phyloP scores from a whole-genome alignment of 2,329 filamentous ascomycete genomes.

The Metarhizium sp. region DNA sequence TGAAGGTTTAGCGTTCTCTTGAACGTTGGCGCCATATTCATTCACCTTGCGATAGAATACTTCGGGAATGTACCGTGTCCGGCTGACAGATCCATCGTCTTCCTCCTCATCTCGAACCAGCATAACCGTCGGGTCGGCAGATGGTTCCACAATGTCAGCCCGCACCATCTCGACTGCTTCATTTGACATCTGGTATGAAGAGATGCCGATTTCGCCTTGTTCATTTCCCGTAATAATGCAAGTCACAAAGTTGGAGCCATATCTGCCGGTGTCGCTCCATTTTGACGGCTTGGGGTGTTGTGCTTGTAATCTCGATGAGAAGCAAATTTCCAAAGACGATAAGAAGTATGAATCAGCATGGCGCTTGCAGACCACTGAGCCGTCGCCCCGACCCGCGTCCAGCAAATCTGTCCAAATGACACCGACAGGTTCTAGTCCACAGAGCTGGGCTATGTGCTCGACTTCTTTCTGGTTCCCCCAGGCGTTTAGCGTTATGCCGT shows the following conservation, averaged over 20 bases:
- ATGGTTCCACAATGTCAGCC: slow-evolving; percentile 90
- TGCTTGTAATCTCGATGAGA: slow-evolving; percentile 80
- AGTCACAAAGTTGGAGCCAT: slow-evolving; percentile 94
- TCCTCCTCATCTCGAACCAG: slow-evolving; percentile 89
- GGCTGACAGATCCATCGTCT: slow-evolving; percentile 58
- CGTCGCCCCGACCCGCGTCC: slow-evolving; percentile 71
- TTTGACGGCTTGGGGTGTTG: slow-evolving; percentile 84
- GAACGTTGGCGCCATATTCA: slow-evolving; percentile 91
- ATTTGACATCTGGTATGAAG: slow-evolving; percentile 90
- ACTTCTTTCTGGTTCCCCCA: slow-evolving; percentile 82
- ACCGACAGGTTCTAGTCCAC: slow-evolving; percentile 80
- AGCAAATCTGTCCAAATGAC: slow-evolving; percentile 92
- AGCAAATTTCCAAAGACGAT: slow-evolving; percentile 83
- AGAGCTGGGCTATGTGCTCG: slow-evolving; percentile 69
- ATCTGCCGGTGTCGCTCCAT: slow-evolving; percentile 91
- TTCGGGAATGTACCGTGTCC: slow-evolving; percentile 85
- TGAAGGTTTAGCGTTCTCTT: slow-evolving; percentile 91
- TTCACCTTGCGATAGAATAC: slow-evolving; percentile 95
- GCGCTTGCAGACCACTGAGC: slow-evolving; percentile 85
- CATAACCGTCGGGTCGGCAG: slow-evolving; percentile 87
- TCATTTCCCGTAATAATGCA: slow-evolving; percentile 94
- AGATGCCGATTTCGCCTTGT: slow-evolving; percentile 76
- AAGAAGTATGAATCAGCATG: slow-evolving; percentile 94
- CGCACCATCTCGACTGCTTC: slow-evolving; percentile 95
- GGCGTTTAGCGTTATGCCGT: slow-evolving; percentile 74